These are phyloP conservation scores for Coemansia sp. DNA, from an alignment of 192 early-diverging fungal genomes.

Conservation along the genomic window DNA sequence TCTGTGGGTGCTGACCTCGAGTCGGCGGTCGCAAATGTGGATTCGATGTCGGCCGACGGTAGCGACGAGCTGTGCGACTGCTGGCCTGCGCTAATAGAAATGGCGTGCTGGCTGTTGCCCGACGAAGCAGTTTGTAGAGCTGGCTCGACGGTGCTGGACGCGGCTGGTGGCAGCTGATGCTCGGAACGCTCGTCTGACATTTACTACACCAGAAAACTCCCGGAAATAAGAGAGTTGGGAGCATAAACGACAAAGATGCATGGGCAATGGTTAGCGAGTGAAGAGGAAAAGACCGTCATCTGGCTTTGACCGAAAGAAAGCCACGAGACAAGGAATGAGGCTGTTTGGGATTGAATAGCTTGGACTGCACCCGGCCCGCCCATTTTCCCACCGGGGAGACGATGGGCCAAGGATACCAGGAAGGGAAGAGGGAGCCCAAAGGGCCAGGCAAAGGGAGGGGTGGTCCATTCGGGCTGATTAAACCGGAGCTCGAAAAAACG, in stretches of 20 bases:
- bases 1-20: not conserved
- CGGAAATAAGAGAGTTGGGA: not conserved
- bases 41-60: not conserved
- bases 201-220: slow-evolving; percentile 30
- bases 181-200: slow-evolving; percentile 39
- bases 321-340: not conserved
- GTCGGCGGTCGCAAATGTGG: not conserved
- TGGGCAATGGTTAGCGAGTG: not conserved
- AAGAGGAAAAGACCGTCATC: too few species aligned
- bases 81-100: not conserved
- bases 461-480: slow-evolving; percentile 8
- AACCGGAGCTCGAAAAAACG: slow-evolving; percentile 3
- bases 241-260: slow-evolving; percentile 1
- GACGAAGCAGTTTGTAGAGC: not conserved
- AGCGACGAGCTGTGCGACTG: not conserved
- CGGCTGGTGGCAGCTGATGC: slow-evolving; percentile 9
- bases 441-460: not conserved
- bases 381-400: not conserved
- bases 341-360: not conserved
- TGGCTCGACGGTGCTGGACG: slow-evolving; percentile 6
- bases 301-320: too few species aligned
- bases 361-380: not conserved
- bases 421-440: not conserved
- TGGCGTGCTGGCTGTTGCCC: not conserved
- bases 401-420: not conserved